A percentile compares a stretch with the other conserved stretches of the same genome.
Evolutionary conservation across 352 stramenopile species (phyloP).

Genomic region (Globisporangium rhizosaccharum): DNA sequence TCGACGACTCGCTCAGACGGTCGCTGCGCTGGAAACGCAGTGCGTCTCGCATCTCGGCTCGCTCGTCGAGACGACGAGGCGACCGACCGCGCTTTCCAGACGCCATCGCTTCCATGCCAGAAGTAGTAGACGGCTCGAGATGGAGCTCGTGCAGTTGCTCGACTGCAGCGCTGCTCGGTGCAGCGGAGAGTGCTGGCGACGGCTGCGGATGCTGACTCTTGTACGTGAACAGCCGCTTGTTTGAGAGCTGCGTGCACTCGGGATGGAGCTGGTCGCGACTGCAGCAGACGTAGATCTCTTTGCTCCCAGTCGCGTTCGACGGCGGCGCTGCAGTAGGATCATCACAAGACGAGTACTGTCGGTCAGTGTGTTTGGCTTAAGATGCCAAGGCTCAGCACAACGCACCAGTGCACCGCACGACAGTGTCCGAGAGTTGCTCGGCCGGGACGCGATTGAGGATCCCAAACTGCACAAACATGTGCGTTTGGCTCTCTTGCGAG

Average conservation of each 20-base stretch:
- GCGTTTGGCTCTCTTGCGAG: constrained; percentile 15
- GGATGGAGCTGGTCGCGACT: constrained; percentile 17
- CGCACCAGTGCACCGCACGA: constrained; percentile 72
- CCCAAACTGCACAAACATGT: constrained; percentile 77
- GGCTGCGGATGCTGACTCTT: constrained; percentile 33
- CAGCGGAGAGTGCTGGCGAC: constrained; percentile 14
- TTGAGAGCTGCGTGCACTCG: constrained; percentile 39
- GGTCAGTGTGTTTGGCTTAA: not conserved
- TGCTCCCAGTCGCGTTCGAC: constrained; percentile 27
- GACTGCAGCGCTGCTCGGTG: not conserved
- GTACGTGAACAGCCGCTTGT: constrained; percentile 51
- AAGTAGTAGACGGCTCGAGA: constrained; percentile 2
- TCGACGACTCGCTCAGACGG: constrained; percentile 17
- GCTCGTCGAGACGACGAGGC: constrained; percentile 8
- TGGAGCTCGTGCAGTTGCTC: not conserved
- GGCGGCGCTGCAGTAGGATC: constrained; percentile 32
- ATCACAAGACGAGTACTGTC: constrained; percentile 1
- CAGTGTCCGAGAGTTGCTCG: constrained; percentile 62
- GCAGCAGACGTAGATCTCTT: constrained; percentile 61
- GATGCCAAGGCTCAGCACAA: not conserved
- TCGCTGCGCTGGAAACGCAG: constrained; percentile 4
- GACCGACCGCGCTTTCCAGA: constrained; percentile 49
- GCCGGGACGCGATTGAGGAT: constrained; percentile 27
- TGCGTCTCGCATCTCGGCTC: not conserved
- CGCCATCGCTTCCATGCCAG: not conserved